Percentiles rank a stretch among this genome's conserved stretches.
Conservation (phyloP, 2,329 filamentous ascomycete species). For the Aspergillus novoparasiticus region DNA sequence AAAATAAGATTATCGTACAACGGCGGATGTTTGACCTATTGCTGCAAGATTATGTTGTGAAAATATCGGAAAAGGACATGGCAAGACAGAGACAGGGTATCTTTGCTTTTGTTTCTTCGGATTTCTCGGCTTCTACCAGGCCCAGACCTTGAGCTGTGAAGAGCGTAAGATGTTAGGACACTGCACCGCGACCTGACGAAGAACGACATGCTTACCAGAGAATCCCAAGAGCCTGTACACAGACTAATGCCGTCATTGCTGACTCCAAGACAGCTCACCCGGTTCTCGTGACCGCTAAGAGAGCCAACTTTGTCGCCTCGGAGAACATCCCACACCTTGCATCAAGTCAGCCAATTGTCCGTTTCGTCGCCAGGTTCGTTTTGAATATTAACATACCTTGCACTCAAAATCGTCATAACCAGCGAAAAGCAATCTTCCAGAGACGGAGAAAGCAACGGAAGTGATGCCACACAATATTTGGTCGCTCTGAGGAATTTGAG, state of each 20-base stretch:
- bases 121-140: conserved; percentile 59
- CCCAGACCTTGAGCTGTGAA: conserved; percentile 81
- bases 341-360: conserved; percentile 24
- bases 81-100: conserved; percentile 41
- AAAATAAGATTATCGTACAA: conserved; percentile 52
- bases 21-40: conserved; percentile 38
- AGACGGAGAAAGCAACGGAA: conserved; percentile 96
- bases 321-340: conserved; percentile 94
- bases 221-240: conserved; percentile 99
- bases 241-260: conserved; percentile 99
- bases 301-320: conserved; percentile 96
- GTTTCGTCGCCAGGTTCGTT: not conserved
- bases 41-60: conserved; percentile 32
- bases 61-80: conserved; percentile 40
- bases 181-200: not conserved
- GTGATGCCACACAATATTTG: conserved; percentile 98
- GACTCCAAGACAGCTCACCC: conserved; percentile 96
- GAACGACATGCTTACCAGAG: conserved; percentile 71
- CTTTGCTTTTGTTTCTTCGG: conserved; percentile 31
- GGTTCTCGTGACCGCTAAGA: conserved; percentile 95
- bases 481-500: conserved; percentile 68
- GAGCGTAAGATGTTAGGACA: conserved; percentile 15
- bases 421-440: conserved; percentile 89
- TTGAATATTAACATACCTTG: conserved; percentile 69
- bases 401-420: conserved; percentile 99